phyloP scores from a whole-genome alignment of 345 rosid genomes.

The Mercurialis annua region DNA sequence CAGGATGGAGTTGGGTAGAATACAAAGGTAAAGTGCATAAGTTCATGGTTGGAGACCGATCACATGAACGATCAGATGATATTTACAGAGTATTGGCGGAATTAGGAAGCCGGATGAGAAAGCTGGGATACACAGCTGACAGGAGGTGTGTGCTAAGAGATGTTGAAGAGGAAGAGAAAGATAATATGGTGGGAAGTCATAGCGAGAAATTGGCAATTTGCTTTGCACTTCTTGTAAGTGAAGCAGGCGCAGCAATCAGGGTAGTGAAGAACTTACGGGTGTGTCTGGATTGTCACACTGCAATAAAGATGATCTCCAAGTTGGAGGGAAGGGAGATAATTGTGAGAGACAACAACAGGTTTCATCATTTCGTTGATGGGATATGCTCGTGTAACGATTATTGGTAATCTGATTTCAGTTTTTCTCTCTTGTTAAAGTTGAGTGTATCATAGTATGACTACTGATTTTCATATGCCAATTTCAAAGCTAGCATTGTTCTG shows the following conservation, averaged over 20 bases:
- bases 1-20: conserved; percentile 39
- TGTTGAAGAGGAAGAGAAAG: conserved; percentile 48
- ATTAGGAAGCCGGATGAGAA: conserved; percentile 30
- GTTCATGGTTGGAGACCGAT: conserved; percentile 32
- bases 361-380: conserved; percentile 40
- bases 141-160: conserved; percentile 40
- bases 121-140: conserved; percentile 32
- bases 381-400: conserved; percentile 40
- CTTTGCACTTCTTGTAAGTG: conserved; percentile 40
- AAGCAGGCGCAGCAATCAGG: conserved; percentile 32
- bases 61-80: conserved; percentile 29
- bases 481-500: not conserved
- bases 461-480: not conserved
- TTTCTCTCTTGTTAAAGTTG: not conserved
- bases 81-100: conserved; percentile 30
- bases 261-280: conserved; percentile 43
- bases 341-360: conserved; percentile 41
- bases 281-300: conserved; percentile 37
- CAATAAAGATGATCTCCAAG: conserved; percentile 33
- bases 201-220: conserved; percentile 43
- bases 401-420: conserved; percentile 22
- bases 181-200: conserved; percentile 38
- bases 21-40: conserved; percentile 27
- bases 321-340: conserved; percentile 34
- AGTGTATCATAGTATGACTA: not conserved